Percentiles rank a stretch among this genome's conserved stretches.
These are phyloP conservation scores for Saksenaea oblongispora DNA, from an alignment of 371 early-diverging fungal genomes.

Conservation along the genomic window DNA sequence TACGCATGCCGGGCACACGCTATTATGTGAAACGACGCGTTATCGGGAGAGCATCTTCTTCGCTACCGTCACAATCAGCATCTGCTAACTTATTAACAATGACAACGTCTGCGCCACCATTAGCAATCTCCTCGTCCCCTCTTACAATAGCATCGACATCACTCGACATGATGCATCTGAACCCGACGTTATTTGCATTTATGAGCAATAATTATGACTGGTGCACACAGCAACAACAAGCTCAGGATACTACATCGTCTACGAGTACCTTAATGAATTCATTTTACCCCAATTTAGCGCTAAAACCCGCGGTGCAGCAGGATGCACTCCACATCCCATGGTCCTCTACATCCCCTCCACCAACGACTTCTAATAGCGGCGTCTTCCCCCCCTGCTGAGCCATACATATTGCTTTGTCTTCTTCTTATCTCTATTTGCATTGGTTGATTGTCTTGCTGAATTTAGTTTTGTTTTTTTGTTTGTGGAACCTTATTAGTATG, in stretches of 20 bases:
- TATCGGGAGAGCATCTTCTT: neutral
- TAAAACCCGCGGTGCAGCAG: neutral
- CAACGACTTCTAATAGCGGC: neutral
- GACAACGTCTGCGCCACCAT: neutral
- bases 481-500: neutral
- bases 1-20: constrained; percentile 55
- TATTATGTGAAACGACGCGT: constrained; percentile 39
- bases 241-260: neutral
- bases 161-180: neutral
- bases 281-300: neutral
- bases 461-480: neutral
- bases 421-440: neutral
- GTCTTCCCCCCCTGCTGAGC: neutral
- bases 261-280: neutral
- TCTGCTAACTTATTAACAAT: neutral
- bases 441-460: neutral
- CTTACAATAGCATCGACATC: neutral
- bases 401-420: neutral
- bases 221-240: neutral
- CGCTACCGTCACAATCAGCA: neutral
- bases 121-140: neutral
- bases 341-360: neutral
- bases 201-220: neutral
- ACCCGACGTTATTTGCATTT: neutral
- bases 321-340: neutral